Evolutionary conservation across 352 stramenopile genomes (phyloP), one percentile per base, ranked within the genome.

Genomic region (Phytophthora foliorum): DNA sequence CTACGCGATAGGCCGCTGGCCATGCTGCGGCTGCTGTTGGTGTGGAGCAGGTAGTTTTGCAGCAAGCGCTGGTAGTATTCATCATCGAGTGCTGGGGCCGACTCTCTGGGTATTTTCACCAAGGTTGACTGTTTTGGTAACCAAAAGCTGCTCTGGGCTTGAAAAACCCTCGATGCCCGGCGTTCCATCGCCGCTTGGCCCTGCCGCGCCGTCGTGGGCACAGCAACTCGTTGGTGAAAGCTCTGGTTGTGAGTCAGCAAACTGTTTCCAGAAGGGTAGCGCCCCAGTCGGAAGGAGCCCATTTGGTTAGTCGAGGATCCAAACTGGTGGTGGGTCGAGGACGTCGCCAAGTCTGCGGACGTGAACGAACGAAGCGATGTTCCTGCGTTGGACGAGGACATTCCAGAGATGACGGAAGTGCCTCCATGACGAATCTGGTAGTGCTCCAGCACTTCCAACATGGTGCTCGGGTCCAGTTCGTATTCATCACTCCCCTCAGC

Each of bases 51-150:
- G 51, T 90, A 88, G 22, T 78, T 82, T 42, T 89, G 77, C 44
- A 93, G 67, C 48, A 84, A 39, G 21, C 77, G 75, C 45, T 91
- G 78, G 64, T 93, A 93, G 59, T 93, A 91, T 31, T 89, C 85
- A n/a, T 91, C 85, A 17, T 88, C 79, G 6, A 75, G 75, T n/a
- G 45, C 50, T 25, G 54, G 52, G 9, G 46, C 31, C 29, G 58
- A 21, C 17, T 75, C 73, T 11, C 57, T 66, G 27, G 64, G 22
- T 48, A 70, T 73, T 51, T 69, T 68, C 34, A 65, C 53, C 34
- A 79, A 31, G 3, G 45, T 46, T 22, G 71, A 79, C 19, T 75
- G 67, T 14, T 58, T 54, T 9, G 61, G 69, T 10, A 76, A 51
- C 56, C 60, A 80, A 50, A 59, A 78, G 59, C 56, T 75, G 67